These are phyloP conservation scores for Fusarium incarnatum DNA, from an alignment of 2,329 filamentous ascomycete genomes.

Conservation along the genomic window DNA sequence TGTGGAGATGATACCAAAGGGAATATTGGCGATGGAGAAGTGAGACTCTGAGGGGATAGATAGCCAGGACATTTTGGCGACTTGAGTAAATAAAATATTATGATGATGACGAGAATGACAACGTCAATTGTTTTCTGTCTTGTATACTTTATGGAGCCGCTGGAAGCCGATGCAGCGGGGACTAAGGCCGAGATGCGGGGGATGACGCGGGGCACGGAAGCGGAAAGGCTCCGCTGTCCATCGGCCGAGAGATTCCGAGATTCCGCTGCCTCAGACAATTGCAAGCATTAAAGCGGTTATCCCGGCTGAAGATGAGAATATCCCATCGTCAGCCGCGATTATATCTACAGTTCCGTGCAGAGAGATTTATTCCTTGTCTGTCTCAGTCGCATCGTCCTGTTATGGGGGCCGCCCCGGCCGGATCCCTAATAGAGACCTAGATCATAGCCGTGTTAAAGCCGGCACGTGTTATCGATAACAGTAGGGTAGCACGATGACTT, in stretches of 20 bases:
- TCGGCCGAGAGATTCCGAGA: constrained; percentile 9
- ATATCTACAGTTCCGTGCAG: neutral
- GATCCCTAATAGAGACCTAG: neutral
- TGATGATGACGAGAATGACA: neutral
- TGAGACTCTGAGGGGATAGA: constrained; percentile 50
- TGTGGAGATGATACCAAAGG: constrained; percentile 84
- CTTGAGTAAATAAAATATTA: neutral
- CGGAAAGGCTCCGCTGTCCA: constrained; percentile 7
- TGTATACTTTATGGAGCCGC: constrained; percentile 34
- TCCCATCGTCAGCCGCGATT: neutral
- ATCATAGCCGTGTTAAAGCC: neutral
- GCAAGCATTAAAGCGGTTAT: neutral
- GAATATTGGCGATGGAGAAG: constrained; percentile 77
- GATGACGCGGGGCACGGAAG: neutral
- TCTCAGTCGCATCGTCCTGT: neutral
- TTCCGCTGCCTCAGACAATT: neutral
- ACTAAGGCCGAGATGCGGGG: constrained; percentile 23
- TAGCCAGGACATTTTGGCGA: constrained; percentile 47
- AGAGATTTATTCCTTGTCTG: fast-evolving
- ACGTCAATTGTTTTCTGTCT: constrained; percentile 4
- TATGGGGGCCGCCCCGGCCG: no score
- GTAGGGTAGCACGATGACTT: neutral
- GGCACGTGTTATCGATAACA: neutral
- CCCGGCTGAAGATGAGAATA: constrained; percentile 3
- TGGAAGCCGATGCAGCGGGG: constrained; percentile 31